Evolutionary conservation across 2,329 filamentous ascomycete genomes (phyloP).

Genomic region (Cytospora paraplurivora): DNA sequence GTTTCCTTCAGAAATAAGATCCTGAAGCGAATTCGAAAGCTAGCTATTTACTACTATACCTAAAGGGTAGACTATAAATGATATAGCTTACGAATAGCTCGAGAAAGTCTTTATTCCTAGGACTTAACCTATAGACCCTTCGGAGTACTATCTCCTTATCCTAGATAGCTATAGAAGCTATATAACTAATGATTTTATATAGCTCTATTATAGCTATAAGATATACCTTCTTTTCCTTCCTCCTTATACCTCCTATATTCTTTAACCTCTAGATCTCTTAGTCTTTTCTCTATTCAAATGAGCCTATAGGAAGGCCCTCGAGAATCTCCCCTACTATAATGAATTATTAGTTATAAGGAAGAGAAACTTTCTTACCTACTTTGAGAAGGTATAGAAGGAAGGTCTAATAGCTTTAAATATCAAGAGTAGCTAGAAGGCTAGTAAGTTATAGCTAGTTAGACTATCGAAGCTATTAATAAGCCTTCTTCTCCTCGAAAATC

Average conservation of each 20-base stretch:
- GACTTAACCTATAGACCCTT: not conserved
- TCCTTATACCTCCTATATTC: not conserved
- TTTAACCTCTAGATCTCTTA: not conserved
- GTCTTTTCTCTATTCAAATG: no score
- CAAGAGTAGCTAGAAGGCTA: no score
- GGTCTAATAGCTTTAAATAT: no score
- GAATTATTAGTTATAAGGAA: no score
- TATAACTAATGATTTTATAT: conserved; percentile 1
- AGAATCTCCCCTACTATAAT: no score
- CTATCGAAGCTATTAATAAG: no score
- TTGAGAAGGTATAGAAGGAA: no score
- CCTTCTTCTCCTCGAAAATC: no score
- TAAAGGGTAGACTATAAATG: not conserved
- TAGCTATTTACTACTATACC: not conserved
- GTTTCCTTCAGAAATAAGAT: not conserved
- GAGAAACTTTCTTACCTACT: no score
- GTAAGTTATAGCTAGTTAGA: no score
- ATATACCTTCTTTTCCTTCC: not conserved
- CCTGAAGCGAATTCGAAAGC: not conserved
- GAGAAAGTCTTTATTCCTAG: not conserved
- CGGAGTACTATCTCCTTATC: not conserved
- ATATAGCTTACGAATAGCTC: not conserved
- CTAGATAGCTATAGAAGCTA: not conserved
- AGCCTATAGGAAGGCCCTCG: no score
- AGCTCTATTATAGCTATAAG: not conserved